These are phyloP conservation scores for Ogataea ganodermae DNA, from an alignment of 805 yeast genomes.

Conservation along the genomic window DNA sequence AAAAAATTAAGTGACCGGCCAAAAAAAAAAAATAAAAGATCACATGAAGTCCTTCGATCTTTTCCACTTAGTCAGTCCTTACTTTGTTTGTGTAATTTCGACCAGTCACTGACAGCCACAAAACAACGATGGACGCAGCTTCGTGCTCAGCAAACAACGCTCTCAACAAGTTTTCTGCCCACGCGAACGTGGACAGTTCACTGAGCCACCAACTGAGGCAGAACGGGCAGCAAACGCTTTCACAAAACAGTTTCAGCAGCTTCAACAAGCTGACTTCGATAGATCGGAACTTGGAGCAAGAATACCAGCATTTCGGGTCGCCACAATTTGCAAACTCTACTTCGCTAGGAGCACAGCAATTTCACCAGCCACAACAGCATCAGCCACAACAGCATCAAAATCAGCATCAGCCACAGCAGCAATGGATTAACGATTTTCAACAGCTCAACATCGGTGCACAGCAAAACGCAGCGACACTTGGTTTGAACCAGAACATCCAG, in stretches of 20 bases:
- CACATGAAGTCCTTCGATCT: neutral
- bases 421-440: constrained; percentile 28
- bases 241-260: constrained; percentile 8
- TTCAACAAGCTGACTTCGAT: constrained; percentile 20
- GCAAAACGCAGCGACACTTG: neutral
- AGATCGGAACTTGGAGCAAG: constrained; percentile 38
- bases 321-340: neutral
- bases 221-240: constrained; percentile 2
- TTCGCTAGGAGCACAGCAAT: neutral
- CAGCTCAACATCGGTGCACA: constrained; percentile 15
- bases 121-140: constrained; percentile 17
- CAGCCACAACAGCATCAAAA: constrained; percentile 12
- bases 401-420: constrained; percentile 6
- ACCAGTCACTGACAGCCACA: neutral
- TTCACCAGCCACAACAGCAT: constrained; percentile 3
- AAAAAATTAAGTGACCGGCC: constrained; percentile 1
- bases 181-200: constrained; percentile 43
- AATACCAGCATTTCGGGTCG: constrained; percentile 11
- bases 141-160: constrained; percentile 50
- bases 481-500: neutral
- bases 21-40: neutral
- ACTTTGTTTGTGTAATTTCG: neutral
- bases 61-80: neutral
- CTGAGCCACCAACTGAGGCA: constrained; percentile 37
- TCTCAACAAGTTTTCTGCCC: constrained; percentile 42